Evolutionary conservation across 192 early-diverging fungal genomes (phyloP).

Genomic region (Coemansia sp.): DNA sequence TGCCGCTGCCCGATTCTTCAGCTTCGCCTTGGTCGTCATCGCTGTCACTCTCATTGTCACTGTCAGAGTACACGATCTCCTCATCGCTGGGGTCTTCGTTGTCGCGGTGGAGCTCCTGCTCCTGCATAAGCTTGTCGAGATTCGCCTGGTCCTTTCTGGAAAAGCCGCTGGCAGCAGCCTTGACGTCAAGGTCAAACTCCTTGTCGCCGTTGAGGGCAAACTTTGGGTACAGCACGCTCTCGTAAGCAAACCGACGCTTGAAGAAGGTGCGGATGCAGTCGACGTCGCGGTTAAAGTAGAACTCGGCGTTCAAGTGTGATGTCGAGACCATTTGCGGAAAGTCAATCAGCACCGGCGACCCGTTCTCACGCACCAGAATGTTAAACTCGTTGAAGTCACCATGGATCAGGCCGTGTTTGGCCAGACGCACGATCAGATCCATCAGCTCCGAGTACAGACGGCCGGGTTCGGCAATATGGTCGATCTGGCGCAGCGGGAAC

Average conservation of each 20-base stretch:
- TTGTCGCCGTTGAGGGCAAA: conserved; percentile 79
- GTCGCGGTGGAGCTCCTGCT: conserved; percentile 2
- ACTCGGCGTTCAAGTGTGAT: conserved; percentile 92
- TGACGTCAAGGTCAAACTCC: conserved; percentile 89
- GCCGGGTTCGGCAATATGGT: conserved; percentile 82
- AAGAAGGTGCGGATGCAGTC: conserved; percentile 97
- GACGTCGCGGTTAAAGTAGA: conserved; percentile 98
- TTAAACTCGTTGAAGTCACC: conserved; percentile 99
- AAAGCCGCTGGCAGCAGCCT: conserved; percentile 97
- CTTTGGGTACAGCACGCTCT: conserved; percentile 86
- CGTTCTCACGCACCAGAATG: conserved; percentile 80
- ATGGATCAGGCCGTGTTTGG: conserved; percentile 93
- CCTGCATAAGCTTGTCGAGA: conserved; percentile 60
- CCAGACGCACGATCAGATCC: conserved; percentile 93
- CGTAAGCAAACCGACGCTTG: conserved; percentile 85
- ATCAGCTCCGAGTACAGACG: conserved; percentile 92
- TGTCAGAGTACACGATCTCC: conserved; percentile 21
- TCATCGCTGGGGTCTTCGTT: conserved; percentile 27
- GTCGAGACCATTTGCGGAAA: conserved; percentile 99
- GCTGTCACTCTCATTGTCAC: conserved; percentile 10
- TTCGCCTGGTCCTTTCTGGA: conserved; percentile 87
- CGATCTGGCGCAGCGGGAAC: conserved; percentile 90
- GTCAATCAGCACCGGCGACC: conserved; percentile 91
- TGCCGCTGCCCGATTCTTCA: conserved; percentile 21
- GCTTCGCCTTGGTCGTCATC: conserved; percentile 27